Evolutionary conservation across 805 yeast genomes (phyloP).

Genomic region (Lachancea kluyveri): DNA sequence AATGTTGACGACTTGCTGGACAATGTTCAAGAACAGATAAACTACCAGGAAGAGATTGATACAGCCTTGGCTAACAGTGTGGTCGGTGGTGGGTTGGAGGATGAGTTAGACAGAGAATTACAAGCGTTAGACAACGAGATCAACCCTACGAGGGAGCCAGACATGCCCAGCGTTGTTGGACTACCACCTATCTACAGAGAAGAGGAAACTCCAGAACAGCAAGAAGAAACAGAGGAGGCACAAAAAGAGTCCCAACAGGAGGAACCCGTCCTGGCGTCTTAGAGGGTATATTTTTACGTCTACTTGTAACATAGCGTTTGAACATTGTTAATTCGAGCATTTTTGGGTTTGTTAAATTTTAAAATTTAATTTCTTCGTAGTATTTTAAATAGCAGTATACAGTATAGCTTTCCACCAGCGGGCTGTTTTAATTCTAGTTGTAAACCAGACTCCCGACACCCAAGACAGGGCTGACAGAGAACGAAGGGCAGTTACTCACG

Average conservation of each 20-base stretch:
- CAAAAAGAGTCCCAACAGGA: slow-evolving; percentile 4
- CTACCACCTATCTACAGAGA: slow-evolving; percentile 8
- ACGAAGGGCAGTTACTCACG: no score
- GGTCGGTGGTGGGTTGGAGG: slow-evolving; percentile 36
- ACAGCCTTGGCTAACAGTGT: slow-evolving; percentile 39
- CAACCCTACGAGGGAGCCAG: slow-evolving; percentile 26
- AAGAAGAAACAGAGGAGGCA: slow-evolving; percentile 1
- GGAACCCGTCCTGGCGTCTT: slow-evolving; percentile 6
- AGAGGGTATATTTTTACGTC: background rate
- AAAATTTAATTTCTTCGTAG: no score
- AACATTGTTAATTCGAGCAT: no score
- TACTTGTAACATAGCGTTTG: background rate
- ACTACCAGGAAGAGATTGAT: slow-evolving; percentile 70
- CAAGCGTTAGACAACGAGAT: slow-evolving; percentile 45
- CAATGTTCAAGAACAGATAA: slow-evolving; percentile 73
- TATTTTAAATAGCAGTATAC: no score
- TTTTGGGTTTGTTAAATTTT: no score
- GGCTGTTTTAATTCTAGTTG: background rate
- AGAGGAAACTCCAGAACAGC: background rate
- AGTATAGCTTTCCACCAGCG: slow-evolving; percentile 1
- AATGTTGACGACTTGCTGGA: slow-evolving; percentile 80
- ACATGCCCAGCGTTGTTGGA: slow-evolving; percentile 9
- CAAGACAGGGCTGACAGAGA: no score
- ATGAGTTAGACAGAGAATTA: slow-evolving; percentile 63
- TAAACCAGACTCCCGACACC: no score